Conservation (phyloP, 164 flowering plant species). For the Nymphaea colorata region DNA sequence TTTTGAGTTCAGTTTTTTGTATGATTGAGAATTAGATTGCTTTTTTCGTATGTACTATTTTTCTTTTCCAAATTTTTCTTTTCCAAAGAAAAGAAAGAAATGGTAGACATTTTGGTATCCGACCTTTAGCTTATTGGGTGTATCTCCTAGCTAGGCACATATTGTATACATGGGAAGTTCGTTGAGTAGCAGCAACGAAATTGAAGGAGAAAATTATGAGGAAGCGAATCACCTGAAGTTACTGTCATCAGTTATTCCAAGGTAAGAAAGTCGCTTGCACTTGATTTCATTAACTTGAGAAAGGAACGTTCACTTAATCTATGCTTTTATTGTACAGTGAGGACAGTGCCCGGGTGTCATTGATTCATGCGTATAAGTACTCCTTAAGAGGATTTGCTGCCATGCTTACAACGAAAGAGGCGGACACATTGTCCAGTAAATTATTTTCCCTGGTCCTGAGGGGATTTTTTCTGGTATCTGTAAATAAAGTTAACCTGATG, state of each 20-base stretch:
- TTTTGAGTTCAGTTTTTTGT: no score
- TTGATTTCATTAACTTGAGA: not conserved
- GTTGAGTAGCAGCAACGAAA: constrained; percentile 10
- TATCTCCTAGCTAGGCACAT: constrained; percentile 29
- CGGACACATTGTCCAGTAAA: constrained; percentile 50
- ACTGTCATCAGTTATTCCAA: constrained; percentile 49
- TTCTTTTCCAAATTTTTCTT: no score
- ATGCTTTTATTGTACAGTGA: constrained; percentile 21
- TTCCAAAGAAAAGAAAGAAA: no score
- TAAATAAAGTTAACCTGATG: not conserved
- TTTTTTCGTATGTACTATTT: no score
- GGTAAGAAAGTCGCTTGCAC: constrained; percentile 18
- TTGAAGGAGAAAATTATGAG: constrained; percentile 13
- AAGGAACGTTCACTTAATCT: not conserved
- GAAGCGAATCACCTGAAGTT: constrained; percentile 37
- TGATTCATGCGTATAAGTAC: constrained; percentile 52
- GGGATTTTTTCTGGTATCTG: not conserved
- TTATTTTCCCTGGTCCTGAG: not conserved
- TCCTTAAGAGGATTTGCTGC: constrained; percentile 81
- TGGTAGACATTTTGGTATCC: no score
- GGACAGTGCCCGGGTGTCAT: constrained; percentile 33
- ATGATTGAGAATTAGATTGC: no score
- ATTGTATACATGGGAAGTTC: constrained; percentile 79
- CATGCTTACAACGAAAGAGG: constrained; percentile 69
- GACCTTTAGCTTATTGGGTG: no score